Evolutionary conservation across 2,329 filamentous ascomycete species (phyloP).

Genomic region (Davidsoniella neocaledoniae): DNA sequence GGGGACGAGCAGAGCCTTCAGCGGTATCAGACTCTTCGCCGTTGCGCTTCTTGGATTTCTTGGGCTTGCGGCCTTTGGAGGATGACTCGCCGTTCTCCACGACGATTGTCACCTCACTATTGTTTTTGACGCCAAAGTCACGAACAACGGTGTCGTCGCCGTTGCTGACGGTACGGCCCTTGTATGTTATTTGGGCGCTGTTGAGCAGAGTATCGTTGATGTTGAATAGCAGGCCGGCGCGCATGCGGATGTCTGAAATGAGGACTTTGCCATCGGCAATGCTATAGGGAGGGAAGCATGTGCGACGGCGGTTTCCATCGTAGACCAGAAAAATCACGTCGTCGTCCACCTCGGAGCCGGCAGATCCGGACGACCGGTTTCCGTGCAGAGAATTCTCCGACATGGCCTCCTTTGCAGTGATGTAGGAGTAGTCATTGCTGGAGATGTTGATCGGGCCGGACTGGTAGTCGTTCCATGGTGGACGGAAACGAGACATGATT

Average conservation of each 20-base stretch:
- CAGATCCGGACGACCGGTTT: conserved; percentile 4
- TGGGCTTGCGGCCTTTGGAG: conserved; percentile 27
- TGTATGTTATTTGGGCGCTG: conserved; percentile 42
- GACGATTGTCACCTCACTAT: conserved; percentile 36
- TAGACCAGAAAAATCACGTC: conserved; percentile 6
- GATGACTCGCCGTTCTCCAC: not conserved
- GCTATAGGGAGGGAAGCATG: conserved; percentile 49
- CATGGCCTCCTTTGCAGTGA: conserved; percentile 57
- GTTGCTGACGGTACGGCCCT: conserved; percentile 27
- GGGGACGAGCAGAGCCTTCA: not conserved
- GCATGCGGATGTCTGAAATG: conserved; percentile 48
- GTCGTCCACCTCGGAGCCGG: conserved; percentile 1
- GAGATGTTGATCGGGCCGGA: conserved; percentile 36
- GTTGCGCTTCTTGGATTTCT: conserved; percentile 23
- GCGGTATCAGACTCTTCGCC: not conserved
- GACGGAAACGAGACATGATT: conserved; percentile 37
- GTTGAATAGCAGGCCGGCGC: conserved; percentile 50
- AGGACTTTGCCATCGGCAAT: conserved; percentile 58
- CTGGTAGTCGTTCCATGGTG: conserved; percentile 26
- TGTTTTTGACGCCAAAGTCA: conserved; percentile 45
- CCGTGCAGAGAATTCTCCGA: conserved; percentile 17
- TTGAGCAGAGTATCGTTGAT: conserved; percentile 51
- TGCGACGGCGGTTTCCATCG: conserved; percentile 4
- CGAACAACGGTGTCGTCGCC: conserved; percentile 29
- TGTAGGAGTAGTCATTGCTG: conserved; percentile 66